A percentile compares a stretch with the other conserved stretches of the same genome.
Conservation (phyloP, 306 rosid species). For the Cyamopsis tetragonoloba region DNA sequence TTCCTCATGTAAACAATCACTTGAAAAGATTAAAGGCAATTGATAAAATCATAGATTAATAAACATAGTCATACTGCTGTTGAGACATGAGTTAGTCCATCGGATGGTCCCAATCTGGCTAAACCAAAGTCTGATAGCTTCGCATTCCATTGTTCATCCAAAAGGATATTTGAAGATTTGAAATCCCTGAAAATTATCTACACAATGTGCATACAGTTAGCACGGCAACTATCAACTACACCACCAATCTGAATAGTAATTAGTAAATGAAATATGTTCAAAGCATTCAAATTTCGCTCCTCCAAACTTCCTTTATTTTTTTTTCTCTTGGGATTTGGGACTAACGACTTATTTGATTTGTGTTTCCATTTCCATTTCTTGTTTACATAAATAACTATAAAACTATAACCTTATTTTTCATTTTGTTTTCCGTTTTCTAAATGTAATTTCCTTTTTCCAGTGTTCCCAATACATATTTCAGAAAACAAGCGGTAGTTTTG, state of each 20-base stretch:
- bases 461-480: no score
- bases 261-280: neutral
- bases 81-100: slow-evolving; percentile 93
- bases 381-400: no score
- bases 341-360: no score
- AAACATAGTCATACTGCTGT: slow-evolving; percentile 70
- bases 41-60: neutral
- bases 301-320: neutral
- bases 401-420: no score
- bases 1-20: neutral
- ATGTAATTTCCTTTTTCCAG: no score
- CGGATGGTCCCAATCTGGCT: slow-evolving; percentile 94
- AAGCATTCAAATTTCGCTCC: slow-evolving; percentile 11
- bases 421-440: no score
- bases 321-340: no score
- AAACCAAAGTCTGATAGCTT: slow-evolving; percentile 97
- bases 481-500: no score
- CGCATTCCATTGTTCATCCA: slow-evolving; percentile 94
- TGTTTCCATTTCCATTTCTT: no score
- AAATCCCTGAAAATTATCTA: slow-evolving; percentile 98
- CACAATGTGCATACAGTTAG: slow-evolving; percentile 7
- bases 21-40: slow-evolving; percentile 3
- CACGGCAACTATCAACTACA: slow-evolving; percentile 16
- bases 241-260: neutral
- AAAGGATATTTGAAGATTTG: slow-evolving; percentile 92